Base-by-base conservation (phyloP, 1,284 basidiomycete species). In the Leccinum subfulvum region DNA sequence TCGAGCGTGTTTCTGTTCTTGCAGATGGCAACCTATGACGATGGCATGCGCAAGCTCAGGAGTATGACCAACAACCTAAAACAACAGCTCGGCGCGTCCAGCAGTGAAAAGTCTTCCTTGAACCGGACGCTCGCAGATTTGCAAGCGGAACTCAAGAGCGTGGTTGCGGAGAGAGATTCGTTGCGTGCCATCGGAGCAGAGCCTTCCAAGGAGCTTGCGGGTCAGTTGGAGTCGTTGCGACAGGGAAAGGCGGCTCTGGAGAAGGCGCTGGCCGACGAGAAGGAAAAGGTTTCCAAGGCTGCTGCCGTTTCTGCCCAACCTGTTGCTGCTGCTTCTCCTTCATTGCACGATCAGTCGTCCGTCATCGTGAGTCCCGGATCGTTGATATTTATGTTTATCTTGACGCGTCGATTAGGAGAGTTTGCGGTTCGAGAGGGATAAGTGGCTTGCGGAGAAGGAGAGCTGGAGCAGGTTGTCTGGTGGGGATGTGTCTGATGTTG, bases 351-450 rank as follows among this genome's bases (percentile, higher is more conserved):
- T 57, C 79, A 82, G 56, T 70, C 70, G 14, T 67, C 77, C 18
- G 64, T 76, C n/a, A 73, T 86, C 54, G 85, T 88, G 68, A 30
- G 82, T 77, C n/a, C 28, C 26, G 58, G 21, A 30, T 8, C 35
- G 13, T 37, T 26, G 23, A 9, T 51, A 13, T 16, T 37, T n/a
- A 10, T 53, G 26, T 8, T 21, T 61, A 60, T 59, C 53, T n/a
- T 65, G n/a, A 73, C 56, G 30, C 37, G 14, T 54, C 18, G 16
- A 18, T 52, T 59, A 91, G 89, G 76, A 81, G 57, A 67, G 79
- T 39, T 72, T 91, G n/a, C 80, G 76, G 35, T 79, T 80, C 39
- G 89, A 91, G 69, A 79, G 84, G 35, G 88, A 90, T 66, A 78
- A 76, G 57, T 73, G 91, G 3, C 73, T 86, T 28, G 79, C 79